Conservation (phyloP, 495 filamentous ascomycete genomes). For the Daldinia loculata region DNA sequence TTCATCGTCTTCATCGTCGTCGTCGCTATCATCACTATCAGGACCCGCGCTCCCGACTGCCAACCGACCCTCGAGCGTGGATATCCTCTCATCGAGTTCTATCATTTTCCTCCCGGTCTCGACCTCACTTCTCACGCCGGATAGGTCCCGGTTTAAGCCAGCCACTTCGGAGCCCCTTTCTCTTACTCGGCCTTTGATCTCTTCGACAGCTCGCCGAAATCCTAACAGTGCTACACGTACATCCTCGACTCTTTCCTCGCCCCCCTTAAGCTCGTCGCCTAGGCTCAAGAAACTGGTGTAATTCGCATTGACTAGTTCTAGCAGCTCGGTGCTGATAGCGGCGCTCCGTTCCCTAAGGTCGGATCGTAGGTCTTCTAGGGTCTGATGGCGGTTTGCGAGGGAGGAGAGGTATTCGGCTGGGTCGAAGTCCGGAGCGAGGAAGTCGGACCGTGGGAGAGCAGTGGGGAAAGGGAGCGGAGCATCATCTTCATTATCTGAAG, state of each 20-base stretch:
- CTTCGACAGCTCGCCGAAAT: constrained; percentile 79
- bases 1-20: constrained; percentile 47
- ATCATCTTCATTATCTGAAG: constrained; percentile 59
- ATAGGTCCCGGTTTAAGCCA: constrained; percentile 53
- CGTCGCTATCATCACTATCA: constrained; percentile 47
- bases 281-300: constrained; percentile 89
- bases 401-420: constrained; percentile 84
- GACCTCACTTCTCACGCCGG: constrained; percentile 50
- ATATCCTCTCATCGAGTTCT: constrained; percentile 73
- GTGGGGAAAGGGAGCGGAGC: constrained; percentile 82
- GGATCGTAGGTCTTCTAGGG: constrained; percentile 88
- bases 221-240: constrained; percentile 86
- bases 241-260: constrained; percentile 91
- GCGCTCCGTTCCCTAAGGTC: constrained; percentile 82
- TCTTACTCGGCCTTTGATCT: constrained; percentile 59
- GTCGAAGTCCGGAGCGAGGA: constrained; percentile 80
- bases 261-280: constrained; percentile 81
- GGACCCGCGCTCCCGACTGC: constrained; percentile 50
- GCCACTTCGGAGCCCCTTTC: constrained; percentile 56
- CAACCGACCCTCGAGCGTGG: constrained; percentile 78
- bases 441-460: constrained; percentile 79
- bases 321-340: constrained; percentile 79
- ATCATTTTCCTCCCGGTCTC: constrained; percentile 71
- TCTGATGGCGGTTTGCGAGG: constrained; percentile 87
- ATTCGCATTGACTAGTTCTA: constrained; percentile 93